These are phyloP conservation scores for Sugiyamaella floridensis DNA, from an alignment of 805 yeast genomes.

Conservation along the genomic window DNA sequence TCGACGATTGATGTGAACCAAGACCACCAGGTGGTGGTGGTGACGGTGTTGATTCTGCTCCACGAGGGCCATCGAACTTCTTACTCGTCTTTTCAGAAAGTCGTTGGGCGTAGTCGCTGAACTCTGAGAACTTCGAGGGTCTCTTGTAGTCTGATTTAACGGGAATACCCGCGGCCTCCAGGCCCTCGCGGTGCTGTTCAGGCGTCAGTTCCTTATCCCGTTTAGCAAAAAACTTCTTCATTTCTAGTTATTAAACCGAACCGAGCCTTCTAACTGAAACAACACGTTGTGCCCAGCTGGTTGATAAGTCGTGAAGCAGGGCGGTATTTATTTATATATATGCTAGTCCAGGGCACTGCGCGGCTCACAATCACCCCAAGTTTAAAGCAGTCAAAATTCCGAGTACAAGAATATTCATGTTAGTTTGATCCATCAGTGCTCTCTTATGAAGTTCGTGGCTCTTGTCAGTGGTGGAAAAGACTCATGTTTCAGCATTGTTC, in stretches of 20 bases:
- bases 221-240: conserved; percentile 45
- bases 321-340: too few relatives aligned
- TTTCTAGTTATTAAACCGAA: conserved; percentile 12
- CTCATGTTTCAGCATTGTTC: conserved; percentile 82
- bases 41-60: conserved; percentile 5
- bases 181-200: conserved; percentile 38
- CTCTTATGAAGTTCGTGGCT: conserved; percentile 83
- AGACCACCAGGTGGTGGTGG: conserved; percentile 10
- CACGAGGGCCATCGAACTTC: not conserved
- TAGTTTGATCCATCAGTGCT: not conserved
- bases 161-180: conserved; percentile 38
- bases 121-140: conserved; percentile 41
- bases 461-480: conserved; percentile 95
- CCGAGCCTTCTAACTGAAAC: too few relatives aligned
- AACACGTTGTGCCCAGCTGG: not conserved
- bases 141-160: conserved; percentile 28
- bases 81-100: conserved; percentile 20
- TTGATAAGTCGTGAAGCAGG: too few relatives aligned
- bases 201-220: conserved; percentile 49
- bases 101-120: conserved; percentile 43
- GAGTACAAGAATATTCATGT: not conserved
- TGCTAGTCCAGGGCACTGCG: not conserved
- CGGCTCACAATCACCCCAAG: not conserved
- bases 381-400: not conserved
- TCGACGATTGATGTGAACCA: conserved; percentile 1